Evolutionary conservation across 164 flowering plant genomes (phyloP).

Genomic region (Kingdonia uniflora): DNA sequence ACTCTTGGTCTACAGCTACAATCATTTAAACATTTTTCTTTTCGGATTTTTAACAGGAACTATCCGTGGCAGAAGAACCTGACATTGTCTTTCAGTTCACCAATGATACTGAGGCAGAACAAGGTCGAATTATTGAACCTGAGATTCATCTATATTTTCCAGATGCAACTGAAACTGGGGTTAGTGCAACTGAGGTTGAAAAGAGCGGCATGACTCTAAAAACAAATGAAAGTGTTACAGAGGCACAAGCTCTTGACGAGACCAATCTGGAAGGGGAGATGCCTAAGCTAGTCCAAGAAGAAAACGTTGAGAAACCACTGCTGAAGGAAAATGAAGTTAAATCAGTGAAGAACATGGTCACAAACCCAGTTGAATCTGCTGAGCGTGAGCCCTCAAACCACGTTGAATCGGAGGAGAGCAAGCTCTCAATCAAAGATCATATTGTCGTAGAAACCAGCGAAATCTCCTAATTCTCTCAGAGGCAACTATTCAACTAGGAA

Average conservation of each 20-base stretch:
- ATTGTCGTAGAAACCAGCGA: too few relatives aligned
- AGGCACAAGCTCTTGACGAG: slow-evolving; percentile 14
- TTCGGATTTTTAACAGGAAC: too few relatives aligned
- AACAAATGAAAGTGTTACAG: slow-evolving; percentile 1
- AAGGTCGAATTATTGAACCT: not conserved
- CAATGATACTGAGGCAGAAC: too few relatives aligned
- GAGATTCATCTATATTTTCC: not conserved
- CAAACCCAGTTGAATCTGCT: not conserved
- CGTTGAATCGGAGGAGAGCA: too few relatives aligned
- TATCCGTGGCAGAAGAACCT: too few relatives aligned
- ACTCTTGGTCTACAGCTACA: too few relatives aligned
- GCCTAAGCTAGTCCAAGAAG: slow-evolving; percentile 3
- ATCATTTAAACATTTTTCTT: too few relatives aligned
- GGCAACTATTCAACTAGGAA: too few relatives aligned
- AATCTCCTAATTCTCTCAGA: too few relatives aligned
- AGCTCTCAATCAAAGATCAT: too few relatives aligned
- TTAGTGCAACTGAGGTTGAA: not conserved
- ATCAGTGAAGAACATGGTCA: not conserved
- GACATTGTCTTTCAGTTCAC: too few relatives aligned
- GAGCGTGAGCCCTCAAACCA: too few relatives aligned
- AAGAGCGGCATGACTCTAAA: not conserved
- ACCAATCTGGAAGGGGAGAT: slow-evolving; percentile 9
- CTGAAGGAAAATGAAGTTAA: not conserved
- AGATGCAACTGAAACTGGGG: not conserved
- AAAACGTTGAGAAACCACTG: not conserved